These are phyloP conservation scores for Prunella vulgaris DNA, from an alignment of 257 asterid genomes.

Conservation along the genomic window DNA sequence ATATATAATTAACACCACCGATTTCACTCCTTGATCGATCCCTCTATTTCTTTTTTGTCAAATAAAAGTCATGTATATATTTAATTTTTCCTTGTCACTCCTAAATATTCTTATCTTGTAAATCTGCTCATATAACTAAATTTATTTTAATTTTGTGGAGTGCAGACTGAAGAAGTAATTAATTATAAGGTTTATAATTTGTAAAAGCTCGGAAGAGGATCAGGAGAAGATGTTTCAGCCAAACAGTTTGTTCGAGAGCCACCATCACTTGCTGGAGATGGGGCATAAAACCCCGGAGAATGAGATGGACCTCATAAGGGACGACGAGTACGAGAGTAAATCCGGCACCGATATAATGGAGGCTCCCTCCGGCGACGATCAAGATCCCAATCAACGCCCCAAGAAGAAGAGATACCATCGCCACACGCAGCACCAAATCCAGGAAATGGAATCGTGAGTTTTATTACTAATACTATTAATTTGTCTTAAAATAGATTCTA, in stretches of 20 bases:
- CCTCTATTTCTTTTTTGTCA: neutral
- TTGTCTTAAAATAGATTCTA: too few species aligned
- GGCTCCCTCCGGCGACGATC: conserved; percentile 58
- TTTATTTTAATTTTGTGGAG: neutral
- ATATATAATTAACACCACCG: conserved; percentile 15
- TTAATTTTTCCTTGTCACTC: neutral
- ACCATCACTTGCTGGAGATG: conserved; percentile 59
- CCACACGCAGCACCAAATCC: conserved; percentile 67
- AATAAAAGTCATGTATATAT: neutral
- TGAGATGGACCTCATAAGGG: conserved; percentile 48
- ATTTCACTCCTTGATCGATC: neutral
- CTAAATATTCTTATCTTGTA: too few species aligned
- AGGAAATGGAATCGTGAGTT: conserved; percentile 73
- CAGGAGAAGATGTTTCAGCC: conserved; percentile 64
- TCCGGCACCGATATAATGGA: conserved; percentile 67
- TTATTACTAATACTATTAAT: too few species aligned
- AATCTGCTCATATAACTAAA: too few species aligned
- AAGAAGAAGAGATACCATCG: conserved; percentile 77
- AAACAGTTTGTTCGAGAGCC: conserved; percentile 57
- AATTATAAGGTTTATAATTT: neutral
- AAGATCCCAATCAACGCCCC: conserved; percentile 65
- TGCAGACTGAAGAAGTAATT: conserved; percentile 20
- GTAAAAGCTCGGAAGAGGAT: too few species aligned
- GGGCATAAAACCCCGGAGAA: conserved; percentile 47
- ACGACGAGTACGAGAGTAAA: conserved; percentile 61